Percentiles rank a stretch among this genome's conserved stretches.
These are phyloP conservation scores for Westerdykella sp. DNA, from an alignment of 2,329 filamentous ascomycete species.

Conservation along the genomic window DNA sequence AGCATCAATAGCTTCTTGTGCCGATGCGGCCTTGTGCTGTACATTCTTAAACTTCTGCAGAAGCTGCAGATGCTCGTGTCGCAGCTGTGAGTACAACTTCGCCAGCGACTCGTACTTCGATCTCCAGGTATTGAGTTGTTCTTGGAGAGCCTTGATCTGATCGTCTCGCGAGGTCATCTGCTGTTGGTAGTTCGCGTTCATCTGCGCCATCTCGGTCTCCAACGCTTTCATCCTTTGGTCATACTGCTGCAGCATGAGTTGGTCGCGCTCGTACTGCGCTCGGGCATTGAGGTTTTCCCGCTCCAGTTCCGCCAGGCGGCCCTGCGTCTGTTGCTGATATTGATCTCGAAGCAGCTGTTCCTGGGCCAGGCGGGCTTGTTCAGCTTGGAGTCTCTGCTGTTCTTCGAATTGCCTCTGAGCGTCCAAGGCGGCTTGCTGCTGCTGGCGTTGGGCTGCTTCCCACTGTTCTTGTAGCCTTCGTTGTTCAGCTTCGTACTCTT, in stretches of 20 bases:
- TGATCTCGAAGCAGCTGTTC: constrained; percentile 86
- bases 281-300: constrained; percentile 90
- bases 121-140: constrained; percentile 96
- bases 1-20: constrained; percentile 91
- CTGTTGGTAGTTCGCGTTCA: constrained; percentile 76
- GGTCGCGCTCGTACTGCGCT: constrained; percentile 94
- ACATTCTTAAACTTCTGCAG: constrained; percentile 94
- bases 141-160: constrained; percentile 84
- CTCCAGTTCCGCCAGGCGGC: constrained; percentile 90
- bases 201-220: constrained; percentile 76
- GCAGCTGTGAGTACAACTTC: constrained; percentile 93
- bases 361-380: constrained; percentile 86
- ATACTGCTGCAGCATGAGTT: constrained; percentile 94
- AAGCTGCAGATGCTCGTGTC: constrained; percentile 89
- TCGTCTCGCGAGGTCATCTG: constrained; percentile 89
- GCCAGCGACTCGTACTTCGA: constrained; percentile 94
- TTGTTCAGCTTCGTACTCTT: constrained; percentile 93
- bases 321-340: constrained; percentile 88
- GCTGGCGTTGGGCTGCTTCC: constrained; percentile 70
- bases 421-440: constrained; percentile 75
- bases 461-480: constrained; percentile 80
- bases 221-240: constrained; percentile 87
- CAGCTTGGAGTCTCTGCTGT: constrained; percentile 77
- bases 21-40: constrained; percentile 92
- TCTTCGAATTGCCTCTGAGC: constrained; percentile 95